Conservation (phyloP, 768 basidiomycete species). For the Tephrocybe sp. region DNA sequence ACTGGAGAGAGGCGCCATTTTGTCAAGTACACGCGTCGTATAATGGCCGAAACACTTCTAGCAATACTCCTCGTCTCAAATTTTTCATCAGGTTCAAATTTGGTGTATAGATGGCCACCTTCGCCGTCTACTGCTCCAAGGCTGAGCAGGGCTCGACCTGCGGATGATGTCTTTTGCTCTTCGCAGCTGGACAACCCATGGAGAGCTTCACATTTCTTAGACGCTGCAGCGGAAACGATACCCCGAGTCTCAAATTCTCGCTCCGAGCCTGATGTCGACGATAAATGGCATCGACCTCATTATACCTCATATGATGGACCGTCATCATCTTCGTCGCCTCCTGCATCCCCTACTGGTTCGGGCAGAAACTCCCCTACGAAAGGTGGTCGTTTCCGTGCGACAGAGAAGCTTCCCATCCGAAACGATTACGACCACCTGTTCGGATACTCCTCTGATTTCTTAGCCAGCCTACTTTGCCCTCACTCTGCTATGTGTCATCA, state of each 20-base stretch:
- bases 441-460: conserved; percentile 76
- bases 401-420: conserved; percentile 29
- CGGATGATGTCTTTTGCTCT: conserved; percentile 36
- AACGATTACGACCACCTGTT: conserved; percentile 70
- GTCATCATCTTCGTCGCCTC: conserved; percentile 51
- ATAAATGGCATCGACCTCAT: conserved; percentile 61
- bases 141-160: conserved; percentile 66
- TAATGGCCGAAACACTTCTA: conserved; percentile 76
- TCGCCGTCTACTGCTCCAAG: conserved; percentile 60
- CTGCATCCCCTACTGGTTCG: conserved; percentile 43
- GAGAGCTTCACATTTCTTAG: conserved; percentile 57
- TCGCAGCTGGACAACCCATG: conserved; percentile 71
- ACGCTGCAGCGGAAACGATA: conserved; percentile 27
- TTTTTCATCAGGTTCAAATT: conserved; percentile 73
- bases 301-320: conserved; percentile 43
- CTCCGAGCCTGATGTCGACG: conserved; percentile 41
- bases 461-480: conserved; percentile 81
- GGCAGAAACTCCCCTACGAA: conserved; percentile 51
- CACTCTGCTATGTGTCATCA: conserved; percentile 82
- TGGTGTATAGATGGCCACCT: conserved; percentile 87
- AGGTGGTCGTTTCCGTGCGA: conserved; percentile 34
- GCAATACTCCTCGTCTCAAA: conserved; percentile 82
- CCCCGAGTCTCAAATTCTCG: conserved; percentile 18
- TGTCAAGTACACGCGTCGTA: neutral
- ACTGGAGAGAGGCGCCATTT: neutral